Evolutionary conservation across 2,329 filamentous ascomycete species (phyloP).

Genomic region (Fusarium lyarnte): DNA sequence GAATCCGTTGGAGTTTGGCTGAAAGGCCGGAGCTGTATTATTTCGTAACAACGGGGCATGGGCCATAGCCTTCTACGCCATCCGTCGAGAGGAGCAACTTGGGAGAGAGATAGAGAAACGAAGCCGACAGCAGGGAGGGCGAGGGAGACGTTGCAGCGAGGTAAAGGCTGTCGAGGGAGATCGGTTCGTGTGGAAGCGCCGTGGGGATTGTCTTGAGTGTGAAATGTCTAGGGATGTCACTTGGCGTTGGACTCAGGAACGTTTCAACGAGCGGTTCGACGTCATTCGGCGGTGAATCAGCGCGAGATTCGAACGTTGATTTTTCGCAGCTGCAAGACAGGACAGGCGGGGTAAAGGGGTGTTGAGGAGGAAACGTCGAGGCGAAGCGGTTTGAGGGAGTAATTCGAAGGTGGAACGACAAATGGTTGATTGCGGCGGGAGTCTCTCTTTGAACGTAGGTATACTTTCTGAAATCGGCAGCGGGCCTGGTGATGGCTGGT

Average conservation of each 20-base stretch:
- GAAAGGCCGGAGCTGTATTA: conserved; percentile 66
- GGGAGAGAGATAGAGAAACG: not conserved
- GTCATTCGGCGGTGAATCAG: conserved; percentile 44
- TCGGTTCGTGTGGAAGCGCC: conserved; percentile 16
- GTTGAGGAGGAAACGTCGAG: conserved; percentile 4
- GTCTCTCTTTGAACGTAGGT: conserved; percentile 18
- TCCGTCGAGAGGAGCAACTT: conserved; percentile 44
- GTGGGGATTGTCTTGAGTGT: conserved; percentile 10
- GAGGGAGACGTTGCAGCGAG: conserved; percentile 6
- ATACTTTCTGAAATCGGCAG: not conserved
- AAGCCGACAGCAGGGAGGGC: conserved; percentile 19
- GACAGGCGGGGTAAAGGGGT: conserved; percentile 33
- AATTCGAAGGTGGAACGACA: not conserved
- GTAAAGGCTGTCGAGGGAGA: conserved; percentile 27
- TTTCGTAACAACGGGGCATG: conserved; percentile 68
- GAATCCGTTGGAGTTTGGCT: conserved; percentile 58
- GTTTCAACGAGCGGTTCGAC: conserved; percentile 35
- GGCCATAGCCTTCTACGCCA: conserved; percentile 63
- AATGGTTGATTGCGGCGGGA: conserved; percentile 2
- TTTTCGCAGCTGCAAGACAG: conserved; percentile 12
- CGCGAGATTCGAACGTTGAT: conserved; percentile 12
- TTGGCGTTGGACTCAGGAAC: conserved; percentile 36
- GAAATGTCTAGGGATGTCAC: conserved; percentile 28
- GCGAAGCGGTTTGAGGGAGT: conserved; percentile 16
- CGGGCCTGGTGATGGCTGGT: conserved; percentile 31